Conservation (phyloP, 306 rosid genomes). For the Sicyos baderoa region DNA sequence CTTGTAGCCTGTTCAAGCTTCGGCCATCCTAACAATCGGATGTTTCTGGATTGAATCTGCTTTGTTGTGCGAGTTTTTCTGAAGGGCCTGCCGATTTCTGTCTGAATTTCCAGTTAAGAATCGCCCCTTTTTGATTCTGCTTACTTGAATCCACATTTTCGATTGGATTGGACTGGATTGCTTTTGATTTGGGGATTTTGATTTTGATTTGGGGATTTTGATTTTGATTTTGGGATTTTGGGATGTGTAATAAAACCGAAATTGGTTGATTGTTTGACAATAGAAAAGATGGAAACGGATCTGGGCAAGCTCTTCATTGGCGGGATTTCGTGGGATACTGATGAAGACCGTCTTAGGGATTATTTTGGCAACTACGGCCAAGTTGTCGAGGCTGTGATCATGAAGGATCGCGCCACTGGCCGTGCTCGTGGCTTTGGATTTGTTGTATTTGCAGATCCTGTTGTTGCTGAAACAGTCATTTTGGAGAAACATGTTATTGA, state of each 20-base stretch:
- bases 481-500: conserved; percentile 82
- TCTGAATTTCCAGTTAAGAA: conserved; percentile 47
- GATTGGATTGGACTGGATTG: background rate
- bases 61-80: too few relatives aligned
- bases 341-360: conserved; percentile 84
- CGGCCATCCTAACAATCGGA: too few relatives aligned
- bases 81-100: conserved; percentile 49
- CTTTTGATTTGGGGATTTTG: conserved; percentile 16
- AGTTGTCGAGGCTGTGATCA: conserved; percentile 90
- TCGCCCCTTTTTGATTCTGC: conserved; percentile 14
- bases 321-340: conserved; percentile 97
- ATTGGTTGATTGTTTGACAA: conserved; percentile 21
- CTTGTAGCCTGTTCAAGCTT: conserved; percentile 27
- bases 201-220: conserved; percentile 21
- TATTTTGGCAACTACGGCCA: conserved; percentile 76
- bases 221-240: conserved; percentile 20
- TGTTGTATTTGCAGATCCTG: conserved; percentile 78
- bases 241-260: background rate
- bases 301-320: conserved; percentile 98
- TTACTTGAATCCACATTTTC: conserved; percentile 43
- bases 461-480: conserved; percentile 73
- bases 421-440: conserved; percentile 97
- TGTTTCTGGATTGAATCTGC: too few relatives aligned
- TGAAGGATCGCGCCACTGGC: conserved; percentile 90
- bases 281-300: conserved; percentile 81